These are phyloP conservation scores for Rhizopogon hawkerae DNA, from an alignment of 1,284 basidiomycete genomes.

Conservation along the genomic window DNA sequence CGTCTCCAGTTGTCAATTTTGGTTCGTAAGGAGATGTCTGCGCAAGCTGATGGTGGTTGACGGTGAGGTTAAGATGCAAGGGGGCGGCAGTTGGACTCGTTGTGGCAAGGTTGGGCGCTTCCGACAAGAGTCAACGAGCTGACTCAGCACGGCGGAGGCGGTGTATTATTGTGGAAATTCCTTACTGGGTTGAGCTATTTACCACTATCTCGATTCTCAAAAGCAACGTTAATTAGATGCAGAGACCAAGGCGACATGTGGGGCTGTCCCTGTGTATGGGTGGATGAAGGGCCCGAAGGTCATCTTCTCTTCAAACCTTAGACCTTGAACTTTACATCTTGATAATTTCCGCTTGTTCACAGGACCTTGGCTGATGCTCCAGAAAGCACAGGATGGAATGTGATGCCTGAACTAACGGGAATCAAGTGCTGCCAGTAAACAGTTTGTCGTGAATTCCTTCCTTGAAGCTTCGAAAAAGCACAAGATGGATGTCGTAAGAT, in stretches of 20 bases:
- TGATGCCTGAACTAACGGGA: too few relatives aligned
- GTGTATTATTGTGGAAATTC: too few relatives aligned
- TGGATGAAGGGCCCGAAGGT: background rate
- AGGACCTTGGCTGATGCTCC: background rate
- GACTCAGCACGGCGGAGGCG: background rate
- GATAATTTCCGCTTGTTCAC: background rate
- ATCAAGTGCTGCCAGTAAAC: too few relatives aligned
- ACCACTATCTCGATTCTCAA: too few relatives aligned
- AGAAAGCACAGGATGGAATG: background rate
- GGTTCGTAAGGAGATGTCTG: background rate
- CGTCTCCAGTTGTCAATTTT: background rate
- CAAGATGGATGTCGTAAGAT: background rate
- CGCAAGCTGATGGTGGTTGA: background rate
- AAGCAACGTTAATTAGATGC: background rate
- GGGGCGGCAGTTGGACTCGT: conserved; percentile 20
- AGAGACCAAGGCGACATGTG: background rate
- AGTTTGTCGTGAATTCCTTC: too few relatives aligned
- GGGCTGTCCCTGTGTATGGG: background rate
- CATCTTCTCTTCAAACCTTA: background rate
- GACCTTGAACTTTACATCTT: background rate
- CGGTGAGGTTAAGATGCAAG: conserved; percentile 13
- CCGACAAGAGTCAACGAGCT: conserved; percentile 11
- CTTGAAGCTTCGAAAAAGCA: too few relatives aligned
- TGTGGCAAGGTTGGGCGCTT: conserved; percentile 7
- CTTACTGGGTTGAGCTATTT: too few relatives aligned